Evolutionary conservation across 2,329 filamentous ascomycete genomes (phyloP), one percentile per base, ranked within the genome.

Genomic region (Paracoccidioides lutzii): DNA sequence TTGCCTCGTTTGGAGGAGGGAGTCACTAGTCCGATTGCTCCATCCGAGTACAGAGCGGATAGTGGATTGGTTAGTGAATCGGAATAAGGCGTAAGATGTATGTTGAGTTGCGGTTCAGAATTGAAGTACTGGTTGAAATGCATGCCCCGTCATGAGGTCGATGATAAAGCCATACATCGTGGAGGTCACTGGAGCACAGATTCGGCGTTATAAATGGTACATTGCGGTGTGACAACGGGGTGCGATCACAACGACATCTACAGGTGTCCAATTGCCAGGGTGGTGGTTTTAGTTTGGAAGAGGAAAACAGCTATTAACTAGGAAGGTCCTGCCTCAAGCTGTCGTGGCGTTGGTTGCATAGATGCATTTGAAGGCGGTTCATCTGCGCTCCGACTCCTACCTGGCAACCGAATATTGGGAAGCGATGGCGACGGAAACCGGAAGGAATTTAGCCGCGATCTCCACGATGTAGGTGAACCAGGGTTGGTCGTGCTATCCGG

Each of bases 291-390:
- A 22, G 22, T 22, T 22, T 22, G 22, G 22, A 22, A 22, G 22
- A 22, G 22, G 22, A 22, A 22, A 22, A 22, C 22, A 22, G 22
- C 22, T n/a, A 8, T 4, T 48, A 42, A 42, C 14, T 44, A 54
- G n/a, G 43, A 14, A 28, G 15, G 44, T 14, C 59, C 59, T 4
- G 59, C 56, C 52, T 61, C 59, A 38, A 61, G 55, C 30, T 60
- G 59, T 8, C 57, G 15, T 41, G 59, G 59, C 6, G 57, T 59
- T 10, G 57, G 58, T 33, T 50, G 49, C 15, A 40, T 14, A 35
- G 55, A 30, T 14, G 38, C 48, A 48, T 37, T 45, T 30, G 45
- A 42, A 7, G 45, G 12, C 14, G n/a, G 53, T 28, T 15, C 43
- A 15, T 14, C n/a, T 46, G 33, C 33, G 14, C 46, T 46, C 14